Evolutionary conservation across 495 filamentous ascomycete species (phyloP), one percentile per base, ranked within the genome.

Genomic region (Penicillium canescens): DNA sequence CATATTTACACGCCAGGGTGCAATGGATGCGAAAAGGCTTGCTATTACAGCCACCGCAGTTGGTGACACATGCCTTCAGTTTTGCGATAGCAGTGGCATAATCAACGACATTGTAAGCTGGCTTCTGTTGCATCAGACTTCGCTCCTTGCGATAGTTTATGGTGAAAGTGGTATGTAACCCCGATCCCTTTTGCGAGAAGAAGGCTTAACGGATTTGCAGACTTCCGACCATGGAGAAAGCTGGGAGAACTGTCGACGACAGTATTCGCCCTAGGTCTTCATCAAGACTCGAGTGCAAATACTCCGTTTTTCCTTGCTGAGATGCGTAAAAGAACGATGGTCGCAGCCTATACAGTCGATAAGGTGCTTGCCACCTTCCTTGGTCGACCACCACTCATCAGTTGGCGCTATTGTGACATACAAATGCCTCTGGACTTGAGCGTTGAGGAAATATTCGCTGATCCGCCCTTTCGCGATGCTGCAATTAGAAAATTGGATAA

Each of bases 381-480:
- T 4, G 82, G 81, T 2, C 63, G 80, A 6, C 82, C 82, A 1
- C 81, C 82, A 0, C 63, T 74, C 1, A 65, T 85, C 7, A 74
- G 72, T 33, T 67, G 71, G 38, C 72, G 75, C 2, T 84, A 79
- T 54, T 76, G 73, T 51, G 69, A 75, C 6, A 72, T 82, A 14
- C 73, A 78, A 10, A 53, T 78, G 14, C 81, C 82, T 0, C 63
- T 85, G 1, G 83, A 85, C 52, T 56, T 86, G 6, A 73, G 56
- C 49, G 76, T 78, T 35, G 64, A 75, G 0, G 68, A 78, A 31
- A 49, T 81, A 6, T 68, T 77, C 46, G 62, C 71, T 0, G 72
- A 79, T 12, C 72, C 72, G 0, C 24, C 47, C 0, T 62, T 72
- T 10, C 61, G 75, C 1, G 64, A 74, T 11, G 56, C 60, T 16